Evolutionary conservation across 176 grass and related monocot species (phyloP), one percentile per base, ranked within the genome.

Genomic region (Musa itinerans): DNA sequence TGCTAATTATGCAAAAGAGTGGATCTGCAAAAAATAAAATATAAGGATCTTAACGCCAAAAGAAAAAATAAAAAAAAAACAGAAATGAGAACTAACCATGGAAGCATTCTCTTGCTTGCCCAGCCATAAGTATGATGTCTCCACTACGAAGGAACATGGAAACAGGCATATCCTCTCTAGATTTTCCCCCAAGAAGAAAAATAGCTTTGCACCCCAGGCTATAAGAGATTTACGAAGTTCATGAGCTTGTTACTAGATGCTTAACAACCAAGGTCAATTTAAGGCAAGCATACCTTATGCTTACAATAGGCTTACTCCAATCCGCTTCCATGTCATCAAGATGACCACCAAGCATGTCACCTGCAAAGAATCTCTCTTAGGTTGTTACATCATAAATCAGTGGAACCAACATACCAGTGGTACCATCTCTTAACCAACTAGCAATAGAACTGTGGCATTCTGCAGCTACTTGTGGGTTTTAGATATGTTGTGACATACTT

Each of bases 301-400:
- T 97, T 20, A 93, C 88, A 83, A 97, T 93, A 78, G 90, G 94
- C 83, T 88, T 93, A 72, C 83, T 91, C 90, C 87, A 93, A 87
- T 97, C 88, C 69, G 81, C 86, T 91, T 93, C 94, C 90, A 97
- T 93, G 87, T 97, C 90, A 83, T 93, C 94, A 72, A 97, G 83
- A 26, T 97, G 94, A 19, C 94, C 88, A 73, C 94, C 90, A 75
- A 97, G 86, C 94, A 93, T 93, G 76, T 97, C 94, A 56, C 94
- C 90, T 97, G 52, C 68, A 10, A 73, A 84, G 52, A 54, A 24
- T 29, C 59, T 71, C 20, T 69, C 8, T 27, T 57, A 53, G 1
- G 2, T 61, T 61, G 68, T 17, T 51, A 50, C 8, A 51, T 50
- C 9, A 29, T 13, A 70, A 8, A 50, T 70, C 6, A 70, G 20